Evolutionary conservation across 2,329 filamentous ascomycete species (phyloP).

Genomic region (Pseudogymnoascus pannorum): DNA sequence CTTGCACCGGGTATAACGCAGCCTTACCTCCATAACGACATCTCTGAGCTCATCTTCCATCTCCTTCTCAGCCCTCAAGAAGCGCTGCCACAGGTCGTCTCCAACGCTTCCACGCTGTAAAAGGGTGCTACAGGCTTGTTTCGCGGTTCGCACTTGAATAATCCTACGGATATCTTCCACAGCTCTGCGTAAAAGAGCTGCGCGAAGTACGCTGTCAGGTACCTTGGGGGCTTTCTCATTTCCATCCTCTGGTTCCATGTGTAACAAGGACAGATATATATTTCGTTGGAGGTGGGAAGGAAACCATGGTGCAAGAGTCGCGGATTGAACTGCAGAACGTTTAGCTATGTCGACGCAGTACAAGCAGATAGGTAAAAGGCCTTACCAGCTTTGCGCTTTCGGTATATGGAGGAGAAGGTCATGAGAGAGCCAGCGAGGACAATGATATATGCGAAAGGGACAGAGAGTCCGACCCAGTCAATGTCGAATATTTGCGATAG

Average conservation of each 20-base stretch:
- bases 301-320: constrained; percentile 91
- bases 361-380: constrained; percentile 20
- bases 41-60: constrained; percentile 94
- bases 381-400: constrained; percentile 80
- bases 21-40: constrained; percentile 77
- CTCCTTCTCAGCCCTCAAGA: constrained; percentile 88
- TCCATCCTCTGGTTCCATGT: constrained; percentile 58
- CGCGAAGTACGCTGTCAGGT: constrained; percentile 79
- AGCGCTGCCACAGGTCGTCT: constrained; percentile 92
- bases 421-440: constrained; percentile 82
- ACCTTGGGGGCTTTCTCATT: constrained; percentile 61
- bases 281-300: constrained; percentile 83
- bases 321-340: constrained; percentile 55
- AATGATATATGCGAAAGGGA: constrained; percentile 83
- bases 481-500: constrained; percentile 33
- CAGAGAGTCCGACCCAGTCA: constrained; percentile 77
- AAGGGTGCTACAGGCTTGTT: constrained; percentile 76
- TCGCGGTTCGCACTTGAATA: constrained; percentile 79
- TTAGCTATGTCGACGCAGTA: constrained; percentile 18
- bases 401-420: constrained; percentile 88
- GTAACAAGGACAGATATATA: constrained; percentile 86
- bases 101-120: constrained; percentile 88
- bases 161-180: constrained; percentile 90
- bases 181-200: constrained; percentile 80
- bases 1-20: not conserved